These are phyloP conservation scores for Escallonia herrerae DNA, from an alignment of 129 eudicot species.

Conservation along the genomic window DNA sequence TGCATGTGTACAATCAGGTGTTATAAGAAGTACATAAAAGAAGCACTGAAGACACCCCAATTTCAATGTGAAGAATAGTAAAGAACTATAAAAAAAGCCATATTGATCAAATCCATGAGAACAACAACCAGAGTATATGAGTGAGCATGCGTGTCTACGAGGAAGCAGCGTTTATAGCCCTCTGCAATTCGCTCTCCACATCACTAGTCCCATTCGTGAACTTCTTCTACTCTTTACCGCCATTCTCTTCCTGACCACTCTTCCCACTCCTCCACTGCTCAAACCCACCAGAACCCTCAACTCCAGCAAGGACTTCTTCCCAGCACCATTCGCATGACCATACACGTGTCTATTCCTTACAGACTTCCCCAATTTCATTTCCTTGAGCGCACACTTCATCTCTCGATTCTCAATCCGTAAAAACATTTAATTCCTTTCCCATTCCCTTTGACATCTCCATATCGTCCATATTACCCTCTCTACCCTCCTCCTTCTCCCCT, in stretches of 20 bases:
- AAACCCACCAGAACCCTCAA: constrained; percentile 37
- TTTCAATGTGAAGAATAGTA: too few relatives aligned
- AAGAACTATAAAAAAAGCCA: too few relatives aligned
- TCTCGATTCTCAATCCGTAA: constrained; percentile 58
- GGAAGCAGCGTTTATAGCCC: constrained; percentile 84
- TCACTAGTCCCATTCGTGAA: constrained; percentile 26
- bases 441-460: constrained; percentile 65
- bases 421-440: constrained; percentile 52
- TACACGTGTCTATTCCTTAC: constrained; percentile 8
- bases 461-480: constrained; percentile 25
- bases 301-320: constrained; percentile 26
- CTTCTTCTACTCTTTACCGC: constrained; percentile 46
- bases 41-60: too few relatives aligned
- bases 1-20: too few relatives aligned
- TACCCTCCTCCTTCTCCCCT: constrained; percentile 15
- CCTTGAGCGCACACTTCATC: constrained; percentile 51
- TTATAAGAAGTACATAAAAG: too few relatives aligned
- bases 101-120: too few relatives aligned
- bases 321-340: constrained; percentile 17
- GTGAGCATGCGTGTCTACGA: background rate
- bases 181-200: constrained; percentile 79
- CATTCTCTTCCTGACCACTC: constrained; percentile 31
- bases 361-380: constrained; percentile 27
- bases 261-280: constrained; percentile 73
- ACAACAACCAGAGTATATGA: too few relatives aligned